Base-by-base conservation (phyloP, 768 basidiomycete species). In the Rhodosporidiobolus sp. region DNA sequence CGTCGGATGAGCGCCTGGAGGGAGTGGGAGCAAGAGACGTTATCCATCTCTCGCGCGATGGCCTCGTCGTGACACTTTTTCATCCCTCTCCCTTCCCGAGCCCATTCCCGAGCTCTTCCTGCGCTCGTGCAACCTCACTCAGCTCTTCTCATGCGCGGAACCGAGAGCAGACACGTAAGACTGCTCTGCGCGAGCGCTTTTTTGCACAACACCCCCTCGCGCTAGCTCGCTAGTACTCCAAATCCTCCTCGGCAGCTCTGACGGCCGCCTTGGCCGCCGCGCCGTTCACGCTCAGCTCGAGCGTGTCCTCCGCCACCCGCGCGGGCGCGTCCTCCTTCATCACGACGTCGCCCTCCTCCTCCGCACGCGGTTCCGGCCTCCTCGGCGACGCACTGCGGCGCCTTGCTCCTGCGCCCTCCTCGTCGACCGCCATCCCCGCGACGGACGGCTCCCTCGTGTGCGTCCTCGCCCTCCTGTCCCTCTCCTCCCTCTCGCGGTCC, bases 211-310 rank as follows among this genome's bases (percentile, higher is more conserved):
- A 43, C 20, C 35, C 14, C 38, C 38, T 43, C 38, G 20, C 14
- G 8, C 24, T 9, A 7, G 6, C 38, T 50, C n/a, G n/a, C n/a
- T n/a, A 65, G 55, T 65, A 65, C 64, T 65, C 64, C 22, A 65
- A 34, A 6, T 65, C 64, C 20, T 65, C 64, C 45, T 56, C 54
- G 3, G 28, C 54, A 30, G 17, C 63, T 14, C 38, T 43, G 8
- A 43, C 38, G 8, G 38, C 38, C 38, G 38, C 38, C 38, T 43
- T 43, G 38, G 38, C 38, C 14, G 38, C 38, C 38, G 38, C 38
- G 38, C 38, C 38, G 38, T 43, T 43, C 8, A 43, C 38, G 38
- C 38, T 43, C 38, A 43, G 38, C 38, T 43, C 38, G 38, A 43
- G n/a, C n/a, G n/a, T n/a, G n/a, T n/a, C n/a, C 26, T 17, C 38